Evolutionary conservation across 768 basidiomycete species (phyloP).

Genomic region (Goffeauzyma gilvescens): DNA sequence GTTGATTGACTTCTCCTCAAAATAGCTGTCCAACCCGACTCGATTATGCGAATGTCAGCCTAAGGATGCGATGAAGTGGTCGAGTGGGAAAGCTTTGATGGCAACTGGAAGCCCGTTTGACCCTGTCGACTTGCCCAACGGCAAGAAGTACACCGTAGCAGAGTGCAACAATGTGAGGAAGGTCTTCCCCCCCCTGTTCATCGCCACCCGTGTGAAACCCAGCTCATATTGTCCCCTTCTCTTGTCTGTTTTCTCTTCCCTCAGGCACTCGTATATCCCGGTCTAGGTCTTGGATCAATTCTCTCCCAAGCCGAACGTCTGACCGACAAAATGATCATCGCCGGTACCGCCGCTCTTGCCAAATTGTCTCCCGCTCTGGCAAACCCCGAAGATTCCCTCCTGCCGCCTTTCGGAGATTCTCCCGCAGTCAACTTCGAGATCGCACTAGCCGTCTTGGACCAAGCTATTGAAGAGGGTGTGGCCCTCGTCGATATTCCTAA

Average conservation of each 20-base stretch:
- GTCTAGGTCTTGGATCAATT: conserved; percentile 57
- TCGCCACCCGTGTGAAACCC: conserved; percentile 44
- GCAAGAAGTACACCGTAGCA: conserved; percentile 41
- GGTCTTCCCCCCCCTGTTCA: conserved; percentile 16
- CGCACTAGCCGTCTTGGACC: conserved; percentile 60
- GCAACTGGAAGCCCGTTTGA: conserved; percentile 75
- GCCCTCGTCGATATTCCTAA: conserved; percentile 36
- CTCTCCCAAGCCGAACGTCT: conserved; percentile 45
- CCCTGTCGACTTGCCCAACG: conserved; percentile 45
- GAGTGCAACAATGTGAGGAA: conserved; percentile 31
- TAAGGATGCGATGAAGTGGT: conserved; percentile 55
- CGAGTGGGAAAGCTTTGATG: conserved; percentile 54
- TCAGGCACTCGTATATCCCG: conserved; percentile 48
- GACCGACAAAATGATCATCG: conserved; percentile 73
- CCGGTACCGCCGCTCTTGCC: conserved; percentile 55
- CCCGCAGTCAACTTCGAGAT: conserved; percentile 58
- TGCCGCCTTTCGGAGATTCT: conserved; percentile 39
- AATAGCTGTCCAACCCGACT: conserved; percentile 54
- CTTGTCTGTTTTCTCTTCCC: neutral
- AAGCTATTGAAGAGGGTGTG: conserved; percentile 54
- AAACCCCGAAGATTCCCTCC: conserved; percentile 48
- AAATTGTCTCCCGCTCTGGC: conserved; percentile 53
- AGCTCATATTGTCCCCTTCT: neutral
- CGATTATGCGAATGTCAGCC: conserved; percentile 42
- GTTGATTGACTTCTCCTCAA: neutral